These are phyloP conservation scores for Hygrophorus russula DNA, from an alignment of 768 basidiomycete genomes.

Conservation along the genomic window DNA sequence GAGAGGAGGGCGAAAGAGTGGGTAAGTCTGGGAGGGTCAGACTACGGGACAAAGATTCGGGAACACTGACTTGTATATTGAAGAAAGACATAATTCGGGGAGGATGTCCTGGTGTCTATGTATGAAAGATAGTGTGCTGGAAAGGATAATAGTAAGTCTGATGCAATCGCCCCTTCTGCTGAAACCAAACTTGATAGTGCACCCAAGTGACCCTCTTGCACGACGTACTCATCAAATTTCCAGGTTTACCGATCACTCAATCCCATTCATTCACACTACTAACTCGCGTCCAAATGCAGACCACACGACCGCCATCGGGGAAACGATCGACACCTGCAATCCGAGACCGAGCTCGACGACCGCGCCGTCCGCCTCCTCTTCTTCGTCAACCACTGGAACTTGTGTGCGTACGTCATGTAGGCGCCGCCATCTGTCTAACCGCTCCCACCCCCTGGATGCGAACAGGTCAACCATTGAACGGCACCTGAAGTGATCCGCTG, in stretches of 20 bases:
- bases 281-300: constrained; percentile 35
- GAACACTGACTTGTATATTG: no score
- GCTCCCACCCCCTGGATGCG: background rate
- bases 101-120: no score
- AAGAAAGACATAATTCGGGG: no score
- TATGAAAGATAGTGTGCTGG: no score
- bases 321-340: constrained; percentile 88
- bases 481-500: constrained; percentile 62
- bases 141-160: no score
- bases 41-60: no score
- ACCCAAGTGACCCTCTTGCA: constrained; percentile 68
- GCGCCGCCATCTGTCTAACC: background rate
- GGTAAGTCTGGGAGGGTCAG: no score
- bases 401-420: constrained; percentile 41
- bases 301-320: constrained; percentile 80
- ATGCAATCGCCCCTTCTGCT: no score
- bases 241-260: constrained; percentile 43
- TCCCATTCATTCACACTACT: background rate
- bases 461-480: constrained; percentile 48
- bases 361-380: constrained; percentile 88
- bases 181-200: no score
- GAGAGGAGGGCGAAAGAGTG: no score
- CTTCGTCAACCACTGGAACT: constrained; percentile 94
- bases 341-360: constrained; percentile 81
- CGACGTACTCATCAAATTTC: constrained; percentile 69